Conservation (phyloP, 306 rosid genomes). For the Psophocarpus tetragonolobus region DNA sequence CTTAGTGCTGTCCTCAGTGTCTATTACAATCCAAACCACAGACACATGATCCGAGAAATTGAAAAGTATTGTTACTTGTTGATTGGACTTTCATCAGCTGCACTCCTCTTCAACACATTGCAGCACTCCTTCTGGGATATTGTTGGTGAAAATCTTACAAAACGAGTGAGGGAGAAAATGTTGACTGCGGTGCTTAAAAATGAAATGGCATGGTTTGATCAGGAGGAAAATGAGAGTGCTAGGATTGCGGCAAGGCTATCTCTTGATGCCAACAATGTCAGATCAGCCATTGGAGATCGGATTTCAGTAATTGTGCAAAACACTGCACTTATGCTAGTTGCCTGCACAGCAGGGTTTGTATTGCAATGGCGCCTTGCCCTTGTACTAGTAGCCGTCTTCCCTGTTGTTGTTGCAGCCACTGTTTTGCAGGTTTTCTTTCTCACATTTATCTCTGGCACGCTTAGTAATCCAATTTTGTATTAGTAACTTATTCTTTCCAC, state of each 20-base stretch:
- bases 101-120: slow-evolving; percentile 88
- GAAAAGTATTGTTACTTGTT: slow-evolving; percentile 82
- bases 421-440: slow-evolving; percentile 74
- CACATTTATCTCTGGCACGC: neutral
- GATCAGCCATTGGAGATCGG: slow-evolving; percentile 94
- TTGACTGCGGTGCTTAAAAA: slow-evolving; percentile 72
- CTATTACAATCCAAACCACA: slow-evolving; percentile 72
- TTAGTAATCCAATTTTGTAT: neutral
- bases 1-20: slow-evolving; percentile 90
- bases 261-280: slow-evolving; percentile 88
- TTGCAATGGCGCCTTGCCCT: slow-evolving; percentile 98
- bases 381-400: slow-evolving; percentile 91
- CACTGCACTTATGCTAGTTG: slow-evolving; percentile 89
- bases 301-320: slow-evolving; percentile 94
- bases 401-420: slow-evolving; percentile 94
- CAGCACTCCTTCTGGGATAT: slow-evolving; percentile 97
- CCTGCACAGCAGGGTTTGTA: slow-evolving; percentile 92
- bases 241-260: slow-evolving; percentile 84
- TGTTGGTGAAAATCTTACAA: slow-evolving; percentile 89
- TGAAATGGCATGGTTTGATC: slow-evolving; percentile 97
- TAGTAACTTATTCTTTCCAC: neutral
- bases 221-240: slow-evolving; percentile 94
- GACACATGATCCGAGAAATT: slow-evolving; percentile 75
- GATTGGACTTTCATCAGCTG: slow-evolving; percentile 90
- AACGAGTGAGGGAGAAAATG: slow-evolving; percentile 92